Percentiles rank a stretch among this genome's conserved stretches.
These are phyloP conservation scores for Talaromyces proteolyticus DNA, from an alignment of 495 filamentous ascomycete genomes.

Conservation along the genomic window DNA sequence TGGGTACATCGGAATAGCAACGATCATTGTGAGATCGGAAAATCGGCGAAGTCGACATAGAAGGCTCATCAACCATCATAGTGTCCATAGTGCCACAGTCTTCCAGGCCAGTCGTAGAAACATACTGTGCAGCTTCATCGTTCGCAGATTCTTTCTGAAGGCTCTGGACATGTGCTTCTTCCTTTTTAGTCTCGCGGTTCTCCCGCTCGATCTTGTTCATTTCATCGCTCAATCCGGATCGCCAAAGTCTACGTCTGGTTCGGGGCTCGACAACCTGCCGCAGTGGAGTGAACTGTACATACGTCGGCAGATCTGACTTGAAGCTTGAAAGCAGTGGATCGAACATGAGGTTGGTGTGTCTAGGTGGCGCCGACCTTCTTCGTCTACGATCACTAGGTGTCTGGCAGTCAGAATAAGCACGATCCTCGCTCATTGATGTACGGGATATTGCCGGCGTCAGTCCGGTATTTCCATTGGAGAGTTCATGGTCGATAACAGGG, in stretches of 20 bases:
- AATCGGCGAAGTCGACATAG: conserved; percentile 31
- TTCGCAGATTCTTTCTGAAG: conserved; percentile 44
- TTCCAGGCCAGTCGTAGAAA: conserved; percentile 1
- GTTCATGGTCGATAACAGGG: conserved; percentile 24
- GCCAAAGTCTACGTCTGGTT: conserved; percentile 63
- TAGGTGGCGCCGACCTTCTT: conserved; percentile 23
- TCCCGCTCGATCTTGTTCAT: conserved; percentile 60
- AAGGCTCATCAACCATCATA: conserved; percentile 27
- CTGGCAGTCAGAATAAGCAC: conserved; percentile 13
- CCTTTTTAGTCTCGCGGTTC: conserved; percentile 30
- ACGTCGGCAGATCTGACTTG: conserved; percentile 21
- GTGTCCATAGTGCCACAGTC: conserved; percentile 28
- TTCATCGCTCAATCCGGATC: conserved; percentile 70
- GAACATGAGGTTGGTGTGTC: conserved; percentile 15
- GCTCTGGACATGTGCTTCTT: conserved; percentile 42
- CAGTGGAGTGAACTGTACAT: conserved; percentile 60
- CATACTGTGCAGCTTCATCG: conserved; percentile 19
- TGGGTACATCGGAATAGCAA: background rate
- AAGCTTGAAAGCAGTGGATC: conserved; percentile 23
- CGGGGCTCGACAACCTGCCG: conserved; percentile 64
- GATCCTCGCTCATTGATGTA: conserved; percentile 37
- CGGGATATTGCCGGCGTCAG: conserved; percentile 62
- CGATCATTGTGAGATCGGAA: conserved; percentile 11
- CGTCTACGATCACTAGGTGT: conserved; percentile 40
- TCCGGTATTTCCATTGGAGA: conserved; percentile 59